phyloP scores from a whole-genome alignment of 495 filamentous ascomycete species.

The Podospora pseudopauciseta region DNA sequence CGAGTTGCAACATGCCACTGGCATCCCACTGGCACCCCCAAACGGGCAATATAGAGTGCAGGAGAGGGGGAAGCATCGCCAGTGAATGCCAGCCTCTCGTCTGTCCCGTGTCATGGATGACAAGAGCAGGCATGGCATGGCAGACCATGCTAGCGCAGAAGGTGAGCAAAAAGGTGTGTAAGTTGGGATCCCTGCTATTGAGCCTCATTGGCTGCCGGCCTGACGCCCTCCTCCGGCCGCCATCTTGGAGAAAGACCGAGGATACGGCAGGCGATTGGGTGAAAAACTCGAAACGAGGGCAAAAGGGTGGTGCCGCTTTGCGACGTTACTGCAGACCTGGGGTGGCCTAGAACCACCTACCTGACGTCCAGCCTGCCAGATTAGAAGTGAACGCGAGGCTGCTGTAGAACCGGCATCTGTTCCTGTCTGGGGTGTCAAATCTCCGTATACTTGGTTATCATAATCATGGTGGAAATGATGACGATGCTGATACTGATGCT shows the following conservation, averaged over 20 bases:
- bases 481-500: neutral
- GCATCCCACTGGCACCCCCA: constrained; percentile 3
- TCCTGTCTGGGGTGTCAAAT: constrained; percentile 8
- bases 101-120: constrained; percentile 26
- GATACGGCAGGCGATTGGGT: constrained; percentile 26
- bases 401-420: constrained; percentile 9
- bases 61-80: constrained; percentile 18
- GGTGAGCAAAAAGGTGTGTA: constrained; percentile 35
- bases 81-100: constrained; percentile 27
- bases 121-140: constrained; percentile 6
- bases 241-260: constrained; percentile 29
- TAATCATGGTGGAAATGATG: neutral
- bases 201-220: constrained; percentile 34
- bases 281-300: constrained; percentile 14
- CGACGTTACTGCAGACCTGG: constrained; percentile 6
- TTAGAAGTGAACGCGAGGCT: neutral
- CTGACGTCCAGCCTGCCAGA: constrained; percentile 5
- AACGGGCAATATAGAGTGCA: constrained; percentile 25
- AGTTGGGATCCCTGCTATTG: constrained; percentile 36
- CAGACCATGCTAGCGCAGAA: constrained; percentile 34
- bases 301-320: constrained; percentile 26
- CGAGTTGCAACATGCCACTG: neutral
- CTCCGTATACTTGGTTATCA: constrained; percentile 1
- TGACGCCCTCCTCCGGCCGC: constrained; percentile 31
- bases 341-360: constrained; percentile 9